phyloP scores from a whole-genome alignment of 148 eudicot genomes.

The Simmondsia chinensis region DNA sequence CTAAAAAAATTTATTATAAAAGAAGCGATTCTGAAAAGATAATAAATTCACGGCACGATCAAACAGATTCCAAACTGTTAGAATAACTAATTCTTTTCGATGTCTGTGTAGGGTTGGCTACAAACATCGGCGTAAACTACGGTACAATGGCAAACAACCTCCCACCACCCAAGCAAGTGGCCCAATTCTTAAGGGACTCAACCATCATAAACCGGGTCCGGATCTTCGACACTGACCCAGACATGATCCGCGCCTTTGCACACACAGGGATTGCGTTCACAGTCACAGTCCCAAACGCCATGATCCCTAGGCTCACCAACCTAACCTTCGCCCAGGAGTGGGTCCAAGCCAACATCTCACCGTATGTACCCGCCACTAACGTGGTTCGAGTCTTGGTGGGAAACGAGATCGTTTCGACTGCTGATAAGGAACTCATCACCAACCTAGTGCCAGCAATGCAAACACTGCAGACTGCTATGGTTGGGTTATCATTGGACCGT shows the following conservation, averaged over 20 bases:
- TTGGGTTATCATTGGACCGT: conserved; percentile 21
- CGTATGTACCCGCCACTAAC: conserved; percentile 33
- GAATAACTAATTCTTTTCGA: no score
- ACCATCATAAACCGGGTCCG: conserved; percentile 51
- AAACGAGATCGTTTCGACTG: conserved; percentile 55
- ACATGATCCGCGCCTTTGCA: conserved; percentile 42
- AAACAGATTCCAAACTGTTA: no score
- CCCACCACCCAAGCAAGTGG: conserved; percentile 46
- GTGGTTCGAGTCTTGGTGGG: conserved; percentile 52
- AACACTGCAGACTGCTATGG: conserved; percentile 35
- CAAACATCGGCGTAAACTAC: conserved; percentile 59
- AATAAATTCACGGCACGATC: no score
- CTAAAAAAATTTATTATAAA: no score
- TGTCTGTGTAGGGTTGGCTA: no score
- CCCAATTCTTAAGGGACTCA: conserved; percentile 32
- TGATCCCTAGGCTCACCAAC: conserved; percentile 39
- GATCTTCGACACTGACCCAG: conserved; percentile 43
- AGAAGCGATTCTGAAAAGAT: no score
- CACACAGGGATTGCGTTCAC: conserved; percentile 40
- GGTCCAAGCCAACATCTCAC: conserved; percentile 28
- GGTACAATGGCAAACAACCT: conserved; percentile 60
- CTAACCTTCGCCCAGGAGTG: conserved; percentile 36
- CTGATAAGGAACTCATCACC: conserved; percentile 24
- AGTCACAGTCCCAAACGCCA: conserved; percentile 43
- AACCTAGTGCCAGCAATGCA: conserved; percentile 58